Evolutionary conservation across 1,284 basidiomycete species (phyloP).

Genomic region (Pyrrhoderma lamaoense): DNA sequence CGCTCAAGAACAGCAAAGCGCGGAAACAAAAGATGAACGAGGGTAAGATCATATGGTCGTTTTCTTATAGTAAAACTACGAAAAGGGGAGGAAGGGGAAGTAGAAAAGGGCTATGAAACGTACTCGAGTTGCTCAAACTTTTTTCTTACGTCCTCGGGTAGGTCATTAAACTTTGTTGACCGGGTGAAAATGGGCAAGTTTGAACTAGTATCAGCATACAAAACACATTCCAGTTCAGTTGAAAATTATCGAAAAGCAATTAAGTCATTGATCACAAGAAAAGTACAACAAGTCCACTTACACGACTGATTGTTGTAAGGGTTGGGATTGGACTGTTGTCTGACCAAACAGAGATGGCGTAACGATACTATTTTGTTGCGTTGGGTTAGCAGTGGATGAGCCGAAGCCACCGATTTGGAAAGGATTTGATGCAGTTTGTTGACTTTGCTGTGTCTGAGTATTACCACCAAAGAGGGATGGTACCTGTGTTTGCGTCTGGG

Average conservation of each 20-base stretch:
- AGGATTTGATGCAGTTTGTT: slow-evolving; percentile 6
- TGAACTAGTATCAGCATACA: neutral
- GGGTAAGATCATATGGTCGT: neutral
- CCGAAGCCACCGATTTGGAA: slow-evolving; percentile 15
- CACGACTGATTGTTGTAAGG: slow-evolving; percentile 15
- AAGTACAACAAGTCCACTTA: slow-evolving; percentile 10
- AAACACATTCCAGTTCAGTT: no score
- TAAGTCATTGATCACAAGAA: no score
- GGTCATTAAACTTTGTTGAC: slow-evolving; percentile 77
- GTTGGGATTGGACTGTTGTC: slow-evolving; percentile 5
- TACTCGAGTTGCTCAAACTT: slow-evolving; percentile 70
- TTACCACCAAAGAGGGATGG: slow-evolving; percentile 4
- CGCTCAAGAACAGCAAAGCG: neutral
- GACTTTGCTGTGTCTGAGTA: no score
- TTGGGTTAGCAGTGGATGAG: neutral
- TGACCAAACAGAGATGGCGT: neutral
- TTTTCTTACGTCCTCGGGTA: slow-evolving; percentile 62
- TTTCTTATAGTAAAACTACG: slow-evolving; percentile 2
- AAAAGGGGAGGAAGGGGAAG: neutral
- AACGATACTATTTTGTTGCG: neutral
- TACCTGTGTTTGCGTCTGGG: slow-evolving; percentile 6
- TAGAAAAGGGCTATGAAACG: slow-evolving; percentile 5
- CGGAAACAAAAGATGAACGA: neutral
- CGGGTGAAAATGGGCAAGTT: slow-evolving; percentile 49
- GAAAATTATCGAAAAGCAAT: neutral